Evolutionary conservation across 2,329 filamentous ascomycete species (phyloP), one percentile per base, ranked within the genome.

Genomic region (Fusarium sambucinum): DNA sequence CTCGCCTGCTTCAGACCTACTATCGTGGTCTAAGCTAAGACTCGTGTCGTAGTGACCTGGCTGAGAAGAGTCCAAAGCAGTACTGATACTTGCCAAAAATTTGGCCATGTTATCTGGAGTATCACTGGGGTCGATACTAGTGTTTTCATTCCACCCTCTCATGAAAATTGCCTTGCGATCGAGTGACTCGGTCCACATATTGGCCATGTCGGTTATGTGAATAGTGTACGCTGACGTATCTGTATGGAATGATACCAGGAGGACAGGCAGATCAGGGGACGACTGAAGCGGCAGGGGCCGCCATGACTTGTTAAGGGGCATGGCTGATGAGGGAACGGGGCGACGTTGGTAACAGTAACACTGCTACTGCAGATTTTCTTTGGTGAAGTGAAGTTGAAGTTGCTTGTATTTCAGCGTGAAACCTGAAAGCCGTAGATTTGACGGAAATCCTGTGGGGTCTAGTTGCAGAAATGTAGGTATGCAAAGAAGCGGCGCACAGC

Each of bases 91-190:
- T 23, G 86, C 82, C 16, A 94, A 80, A 52, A 95, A 87, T 51
- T 89, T 88, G 27, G 79, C 76, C 79, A 92, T 87, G 73, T 95
- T 92, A 51, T 88, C 86, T 0, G 83, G 81, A 62, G 90, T 89
- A 68, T 91, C 89, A 74, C 86, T 89, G 2, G 92, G 89, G 74
- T 95, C 91, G 63, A 95, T 93, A 63, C 86, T 89, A 17, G 90
- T 92, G 70, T 88, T 85, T 69, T 90, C 84, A 25, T 85, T 79
- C 57, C 87, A 82, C 30, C 88, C 90, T 61, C 90, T 86, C 61
- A 83, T 80, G 56, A 89, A 84, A 58, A 95, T 90, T 13, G 81
- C 83, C n/a, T 81, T 82, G 23, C 87, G 82, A 57, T 88, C 85
- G 23, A 94, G 79, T 11, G 77, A 82, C 78, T 94, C 92, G 27